Evolutionary conservation across 352 stramenopile species (phyloP), one percentile per base, ranked within the genome.

Genomic region (Phytophthora aleatoria): DNA sequence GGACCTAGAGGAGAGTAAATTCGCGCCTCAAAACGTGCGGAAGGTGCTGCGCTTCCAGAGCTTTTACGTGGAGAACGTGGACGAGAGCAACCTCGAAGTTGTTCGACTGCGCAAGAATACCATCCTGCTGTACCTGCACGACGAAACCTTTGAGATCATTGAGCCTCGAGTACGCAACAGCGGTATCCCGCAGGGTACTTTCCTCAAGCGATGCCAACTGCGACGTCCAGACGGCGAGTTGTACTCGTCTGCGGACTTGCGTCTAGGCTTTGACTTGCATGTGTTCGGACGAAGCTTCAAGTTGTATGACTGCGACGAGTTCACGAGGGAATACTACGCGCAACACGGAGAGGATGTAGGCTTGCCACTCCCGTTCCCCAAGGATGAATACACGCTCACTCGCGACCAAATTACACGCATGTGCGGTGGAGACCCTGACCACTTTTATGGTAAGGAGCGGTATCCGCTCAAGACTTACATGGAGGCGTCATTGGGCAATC

Each of bases 61-160:
- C 31, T 96, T 95, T 57, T 97, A 94, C 50, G 57, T 94, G 38
- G 90, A 97, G 42, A 73, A 63, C 12, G 86, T 96, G 12, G 76
- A 93, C 49, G 91, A 97, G 33, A 92, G 81, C 69, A 88, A 89
- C 48, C 61, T 86, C 24, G 91, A 96, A 64, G 44, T 91, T 44
- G 75, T 93, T 36, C 81, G 75, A 4, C 69, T 90, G 31, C 92
- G 77, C 64, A 92, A 77, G 48, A 94, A 83, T 61, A 78, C 82
- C n/a, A 81, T 93, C 15, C 47, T 97, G 54, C 67, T 89, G 12
- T 96, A 96, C 57, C 73, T 96, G 28, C 73, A 85, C 27, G 91
- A 97, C 61, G 83, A 96, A 49, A 96, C 84, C 24, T 92, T 96
- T 38, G 77, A 97, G 76, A 95, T 97, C 58, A 88, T 92, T 49